Percentiles rank a stretch among this genome's conserved stretches.
Evolutionary conservation across 352 stramenopile genomes (phyloP).

Genomic region (Pythium monospermum): DNA sequence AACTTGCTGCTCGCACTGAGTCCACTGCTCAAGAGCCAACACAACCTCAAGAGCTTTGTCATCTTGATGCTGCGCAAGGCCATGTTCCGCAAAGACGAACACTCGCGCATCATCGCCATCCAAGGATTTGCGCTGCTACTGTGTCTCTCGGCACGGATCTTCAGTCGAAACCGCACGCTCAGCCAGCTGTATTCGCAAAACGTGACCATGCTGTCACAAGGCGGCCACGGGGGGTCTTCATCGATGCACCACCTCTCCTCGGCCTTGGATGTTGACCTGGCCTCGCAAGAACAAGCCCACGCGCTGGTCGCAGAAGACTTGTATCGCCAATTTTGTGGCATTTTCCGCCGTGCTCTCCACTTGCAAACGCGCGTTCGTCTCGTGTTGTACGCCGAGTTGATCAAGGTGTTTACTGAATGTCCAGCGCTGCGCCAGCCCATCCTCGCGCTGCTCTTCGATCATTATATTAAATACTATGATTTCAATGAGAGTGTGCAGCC

Average conservation of each 20-base stretch:
- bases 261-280: conserved; percentile 18
- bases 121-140: conserved; percentile 38
- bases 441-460: conserved; percentile 40
- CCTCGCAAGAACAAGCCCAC: conserved; percentile 37
- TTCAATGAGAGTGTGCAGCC: conserved; percentile 38
- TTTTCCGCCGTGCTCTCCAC: conserved; percentile 44
- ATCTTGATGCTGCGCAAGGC: conserved; percentile 54
- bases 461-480: conserved; percentile 44
- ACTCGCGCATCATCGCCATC: conserved; percentile 44
- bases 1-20: conserved; percentile 31
- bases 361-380: conserved; percentile 42
- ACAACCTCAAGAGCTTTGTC: conserved; percentile 39
- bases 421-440: conserved; percentile 34
- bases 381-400: conserved; percentile 41
- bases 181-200: conserved; percentile 56
- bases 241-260: conserved; percentile 3
- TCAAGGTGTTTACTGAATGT: conserved; percentile 39
- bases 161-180: conserved; percentile 32
- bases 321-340: conserved; percentile 51
- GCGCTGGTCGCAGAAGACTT: conserved; percentile 39
- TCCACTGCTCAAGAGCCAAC: conserved; percentile 31
- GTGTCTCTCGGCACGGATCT: conserved; percentile 34
- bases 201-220: conserved; percentile 31
- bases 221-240: conserved; percentile 2
- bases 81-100: conserved; percentile 56